A percentile compares a stretch with the other conserved stretches of the same genome.
Evolutionary conservation across 352 stramenopile species (phyloP).

Genomic region (Pythium monospermum): DNA sequence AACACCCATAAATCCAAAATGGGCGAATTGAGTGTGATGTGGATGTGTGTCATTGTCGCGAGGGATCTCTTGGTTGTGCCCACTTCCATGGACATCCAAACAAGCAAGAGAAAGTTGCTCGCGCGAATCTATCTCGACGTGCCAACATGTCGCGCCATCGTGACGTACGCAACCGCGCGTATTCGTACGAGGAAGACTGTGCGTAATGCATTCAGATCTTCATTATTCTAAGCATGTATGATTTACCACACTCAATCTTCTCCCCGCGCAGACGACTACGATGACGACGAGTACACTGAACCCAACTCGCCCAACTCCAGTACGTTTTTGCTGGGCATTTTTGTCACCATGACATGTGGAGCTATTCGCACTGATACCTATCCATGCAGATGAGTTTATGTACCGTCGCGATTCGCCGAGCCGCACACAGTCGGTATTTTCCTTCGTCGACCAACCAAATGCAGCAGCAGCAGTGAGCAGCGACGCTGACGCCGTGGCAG

Average conservation of each 20-base stretch:
- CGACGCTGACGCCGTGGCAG: conserved; percentile 18
- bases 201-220: conserved; percentile 1
- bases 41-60: not conserved
- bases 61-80: conserved; percentile 6
- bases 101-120: not conserved
- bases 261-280: conserved; percentile 50
- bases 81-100: too few species aligned
- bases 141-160: conserved; percentile 73
- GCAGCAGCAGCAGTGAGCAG: not conserved
- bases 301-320: conserved; percentile 57
- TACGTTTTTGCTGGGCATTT: conserved; percentile 18
- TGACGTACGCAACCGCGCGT: conserved; percentile 83
- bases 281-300: conserved; percentile 64
- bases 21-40: too few species aligned
- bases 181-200: conserved; percentile 88
- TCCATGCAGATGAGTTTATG: conserved; percentile 64
- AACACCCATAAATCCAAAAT: too few species aligned
- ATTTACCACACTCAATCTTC: not conserved
- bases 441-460: conserved; percentile 62
- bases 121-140: not conserved
- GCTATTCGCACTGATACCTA: too few species aligned
- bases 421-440: conserved; percentile 70
- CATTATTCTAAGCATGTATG: too few species aligned
- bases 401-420: conserved; percentile 79
- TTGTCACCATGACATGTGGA: too few species aligned